Percentiles rank a stretch among this genome's conserved stretches.
phyloP scores from a whole-genome alignment of 2,329 filamentous ascomycete genomes.

The Dothidotthia symphoricarpi region DNA sequence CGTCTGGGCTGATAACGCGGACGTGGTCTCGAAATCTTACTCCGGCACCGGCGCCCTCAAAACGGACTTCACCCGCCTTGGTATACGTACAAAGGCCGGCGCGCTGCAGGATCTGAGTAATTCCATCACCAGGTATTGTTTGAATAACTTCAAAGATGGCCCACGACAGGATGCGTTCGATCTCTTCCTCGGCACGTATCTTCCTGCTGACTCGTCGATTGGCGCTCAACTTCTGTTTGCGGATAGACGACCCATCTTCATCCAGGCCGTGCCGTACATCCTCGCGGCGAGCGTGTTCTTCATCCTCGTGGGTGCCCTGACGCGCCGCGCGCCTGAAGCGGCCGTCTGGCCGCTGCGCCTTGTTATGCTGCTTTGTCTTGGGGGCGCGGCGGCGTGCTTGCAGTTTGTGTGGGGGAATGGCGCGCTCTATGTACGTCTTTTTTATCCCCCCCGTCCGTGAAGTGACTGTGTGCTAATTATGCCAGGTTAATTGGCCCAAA shows the following conservation, averaged over 20 bases:
- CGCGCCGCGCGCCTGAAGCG: slow-evolving; percentile 67
- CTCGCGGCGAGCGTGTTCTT: slow-evolving; percentile 84
- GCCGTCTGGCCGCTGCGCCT: slow-evolving; percentile 77
- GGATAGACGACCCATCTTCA: slow-evolving; percentile 78
- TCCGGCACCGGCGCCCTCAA: slow-evolving; percentile 96
- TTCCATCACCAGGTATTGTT: slow-evolving; percentile 81
- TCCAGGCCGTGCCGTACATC: slow-evolving; percentile 92
- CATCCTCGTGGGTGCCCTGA: slow-evolving; percentile 71
- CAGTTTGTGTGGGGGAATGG: slow-evolving; percentile 81
- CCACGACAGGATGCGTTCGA: slow-evolving; percentile 95
- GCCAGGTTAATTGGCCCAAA: slow-evolving; percentile 95
- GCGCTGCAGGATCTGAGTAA: slow-evolving; percentile 84
- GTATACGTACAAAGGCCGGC: slow-evolving; percentile 80
- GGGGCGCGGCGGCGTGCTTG: slow-evolving; percentile 67
- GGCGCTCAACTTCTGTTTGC: slow-evolving; percentile 74
- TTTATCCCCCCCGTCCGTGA: no score
- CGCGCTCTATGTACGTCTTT: slow-evolving; percentile 81
- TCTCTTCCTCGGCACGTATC: slow-evolving; percentile 84
- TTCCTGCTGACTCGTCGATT: slow-evolving; percentile 68
- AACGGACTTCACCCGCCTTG: slow-evolving; percentile 95
- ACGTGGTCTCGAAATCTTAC: slow-evolving; percentile 88
- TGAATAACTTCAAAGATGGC: slow-evolving; percentile 93
- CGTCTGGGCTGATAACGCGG: slow-evolving; percentile 97
- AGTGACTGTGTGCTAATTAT: no score
- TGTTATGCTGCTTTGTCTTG: slow-evolving; percentile 76